Conservation (phyloP, 805 yeast genomes). For the Saturnispora silvae region DNA sequence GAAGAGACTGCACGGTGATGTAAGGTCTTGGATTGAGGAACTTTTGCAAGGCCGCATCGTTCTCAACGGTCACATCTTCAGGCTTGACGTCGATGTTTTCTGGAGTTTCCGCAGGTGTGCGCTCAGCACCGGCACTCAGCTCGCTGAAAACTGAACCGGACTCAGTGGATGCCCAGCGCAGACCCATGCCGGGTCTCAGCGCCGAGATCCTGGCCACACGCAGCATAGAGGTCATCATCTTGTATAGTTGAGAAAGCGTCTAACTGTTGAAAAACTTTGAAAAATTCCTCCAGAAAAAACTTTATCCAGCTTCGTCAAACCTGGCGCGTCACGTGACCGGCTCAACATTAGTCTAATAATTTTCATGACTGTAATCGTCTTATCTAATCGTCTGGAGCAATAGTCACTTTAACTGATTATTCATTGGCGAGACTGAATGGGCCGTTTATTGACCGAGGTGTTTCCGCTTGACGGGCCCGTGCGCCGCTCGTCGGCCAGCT, state of each 20-base stretch:
- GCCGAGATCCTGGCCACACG: background rate
- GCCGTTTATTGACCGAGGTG: conserved; percentile 7
- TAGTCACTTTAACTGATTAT: no score
- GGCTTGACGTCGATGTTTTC: conserved; percentile 7
- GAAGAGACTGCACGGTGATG: conserved; percentile 41
- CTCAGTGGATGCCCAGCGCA: conserved; percentile 7
- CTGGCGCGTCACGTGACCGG: no score
- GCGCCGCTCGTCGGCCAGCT: no score
- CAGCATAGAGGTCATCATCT: background rate
- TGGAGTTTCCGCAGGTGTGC: conserved; percentile 7
- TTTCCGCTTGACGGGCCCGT: conserved; percentile 1
- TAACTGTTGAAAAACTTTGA: background rate
- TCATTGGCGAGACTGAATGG: no score
- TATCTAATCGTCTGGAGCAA: no score
- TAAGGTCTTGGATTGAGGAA: conserved; percentile 41
- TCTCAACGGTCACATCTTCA: conserved; percentile 20
- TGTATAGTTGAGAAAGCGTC: background rate
- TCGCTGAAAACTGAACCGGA: conserved; percentile 22
- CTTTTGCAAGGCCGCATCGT: conserved; percentile 34
- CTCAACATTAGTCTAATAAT: no score
- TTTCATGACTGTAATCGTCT: no score
- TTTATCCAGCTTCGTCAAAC: no score
- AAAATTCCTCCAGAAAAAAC: background rate
- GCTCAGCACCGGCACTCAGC: conserved; percentile 13
- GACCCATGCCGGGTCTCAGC: conserved; percentile 2